Base-by-base conservation (phyloP, 1,139 yeast species). In the Groenewaldozyma auringiensis region DNA sequence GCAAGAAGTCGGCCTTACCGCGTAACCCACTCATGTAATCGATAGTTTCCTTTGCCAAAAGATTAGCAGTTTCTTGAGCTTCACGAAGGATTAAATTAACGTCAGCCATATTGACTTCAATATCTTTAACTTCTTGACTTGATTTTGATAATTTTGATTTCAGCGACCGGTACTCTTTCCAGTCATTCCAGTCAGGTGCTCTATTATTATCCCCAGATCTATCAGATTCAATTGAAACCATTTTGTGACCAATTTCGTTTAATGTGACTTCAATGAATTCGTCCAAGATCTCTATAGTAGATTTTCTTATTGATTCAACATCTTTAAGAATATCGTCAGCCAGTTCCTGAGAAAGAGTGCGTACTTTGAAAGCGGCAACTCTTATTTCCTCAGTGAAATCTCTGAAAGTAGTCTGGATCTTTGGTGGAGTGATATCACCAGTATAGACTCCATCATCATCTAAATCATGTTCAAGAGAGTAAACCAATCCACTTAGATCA, bases 1-100 rank as follows among this genome's bases (percentile, higher is more conserved):
- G 83, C 16, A 83, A 82, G 39, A 84, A 66, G 59, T 88, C 89
- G 17, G 95, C 94, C 61, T 81, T 77, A 13, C 94, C 89, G 58
- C 96, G 74, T 48, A 83, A 70, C 44, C 85, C 75, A 48, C 80
- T 78, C 54, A 86, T 67, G 60, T 79, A 83, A 51, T 81, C 82
- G 27, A 81, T 83, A 47, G 83, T 78, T 60, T 88, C 96, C 50
- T 78, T 74, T 31, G 78, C 67, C 47, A 87, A 63, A 35, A 79
- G 69, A 44, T 74, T 71, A 42, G 85, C 68, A 48, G 86, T 84
- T 52, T 71, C 69, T 54, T 79, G 81, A 18, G 83, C 71, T 48
- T 78, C 81, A 21, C 67, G 66, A 47, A 84, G 63, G 53, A 79
- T 76, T 2, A 64, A 62, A 47, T 74, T 70, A 65, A 87, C 74